phyloP scores from a whole-genome alignment of 768 basidiomycete species.

The Psilocybe cubensis region DNA sequence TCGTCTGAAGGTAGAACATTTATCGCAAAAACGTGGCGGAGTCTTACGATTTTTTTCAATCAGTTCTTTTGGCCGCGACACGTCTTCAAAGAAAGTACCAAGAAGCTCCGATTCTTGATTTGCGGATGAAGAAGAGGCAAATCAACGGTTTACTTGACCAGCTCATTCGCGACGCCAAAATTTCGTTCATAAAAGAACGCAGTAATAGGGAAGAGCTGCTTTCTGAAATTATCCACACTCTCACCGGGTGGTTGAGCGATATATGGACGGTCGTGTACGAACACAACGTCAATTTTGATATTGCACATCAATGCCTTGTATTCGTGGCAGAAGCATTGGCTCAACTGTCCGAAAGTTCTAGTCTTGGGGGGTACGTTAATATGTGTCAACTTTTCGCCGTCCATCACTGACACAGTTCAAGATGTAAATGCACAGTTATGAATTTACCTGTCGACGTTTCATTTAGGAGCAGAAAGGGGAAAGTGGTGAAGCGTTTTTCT shows the following conservation, averaged over 20 bases:
- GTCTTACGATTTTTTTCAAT: not conserved
- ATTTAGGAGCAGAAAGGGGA: constrained; percentile 46
- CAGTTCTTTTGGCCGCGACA: constrained; percentile 42
- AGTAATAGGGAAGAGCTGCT: constrained; percentile 60
- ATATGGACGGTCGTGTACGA: constrained; percentile 70
- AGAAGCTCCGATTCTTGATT: constrained; percentile 51
- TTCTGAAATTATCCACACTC: constrained; percentile 55
- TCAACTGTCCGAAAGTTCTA: constrained; percentile 41
- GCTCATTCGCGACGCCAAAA: constrained; percentile 55
- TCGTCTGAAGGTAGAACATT: constrained; percentile 36
- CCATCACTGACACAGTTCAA: constrained; percentile 23
- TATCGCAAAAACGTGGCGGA: not conserved
- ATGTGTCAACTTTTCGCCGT: not conserved
- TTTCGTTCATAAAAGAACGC: constrained; percentile 53
- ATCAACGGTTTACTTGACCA: constrained; percentile 55
- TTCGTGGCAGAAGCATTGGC: constrained; percentile 51
- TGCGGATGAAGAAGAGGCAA: constrained; percentile 58
- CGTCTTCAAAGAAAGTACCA: constrained; percentile 39
- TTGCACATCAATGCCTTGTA: constrained; percentile 60
- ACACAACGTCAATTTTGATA: constrained; percentile 49
- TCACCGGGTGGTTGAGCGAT: constrained; percentile 62
- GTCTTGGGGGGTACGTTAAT: constrained; percentile 39
- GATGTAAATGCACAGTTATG: constrained; percentile 58
- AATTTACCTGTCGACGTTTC: constrained; percentile 49
- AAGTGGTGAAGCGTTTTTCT: constrained; percentile 49